A percentile compares a stretch with the other conserved stretches of the same genome.
phyloP scores from a whole-genome alignment of 164 flowering plant species.

The Vitis riparia region DNA sequence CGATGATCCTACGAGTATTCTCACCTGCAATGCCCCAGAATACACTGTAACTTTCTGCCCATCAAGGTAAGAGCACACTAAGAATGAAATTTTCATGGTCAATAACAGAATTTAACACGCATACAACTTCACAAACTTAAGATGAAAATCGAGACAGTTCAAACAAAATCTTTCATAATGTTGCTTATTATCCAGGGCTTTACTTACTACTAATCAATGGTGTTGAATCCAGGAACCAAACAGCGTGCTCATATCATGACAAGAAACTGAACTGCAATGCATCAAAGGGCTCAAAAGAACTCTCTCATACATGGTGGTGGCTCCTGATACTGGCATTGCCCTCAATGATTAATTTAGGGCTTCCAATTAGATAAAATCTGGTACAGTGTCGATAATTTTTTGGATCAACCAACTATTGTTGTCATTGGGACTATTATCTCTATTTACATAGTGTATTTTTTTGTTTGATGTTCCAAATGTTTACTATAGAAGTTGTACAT shows the following conservation, averaged over 20 bases:
- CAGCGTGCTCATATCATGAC: slow-evolving; percentile 34
- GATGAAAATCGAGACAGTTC: too few species aligned
- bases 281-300: slow-evolving; percentile 9
- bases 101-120: too few species aligned
- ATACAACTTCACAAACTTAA: too few species aligned
- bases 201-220: not conserved
- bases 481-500: too few species aligned
- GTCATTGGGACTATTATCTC: not conserved
- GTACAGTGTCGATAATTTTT: not conserved
- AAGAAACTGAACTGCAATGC: slow-evolving; percentile 25
- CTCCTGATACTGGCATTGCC: slow-evolving; percentile 11
- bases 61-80: slow-evolving; percentile 28
- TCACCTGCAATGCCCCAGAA: slow-evolving; percentile 36
- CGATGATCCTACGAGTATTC: slow-evolving; percentile 36
- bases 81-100: too few species aligned
- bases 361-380: slow-evolving; percentile 1
- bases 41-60: slow-evolving; percentile 44
- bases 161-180: too few species aligned
- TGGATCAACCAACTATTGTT: not conserved
- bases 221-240: slow-evolving; percentile 30
- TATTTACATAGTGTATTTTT: not conserved
- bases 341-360: not conserved
- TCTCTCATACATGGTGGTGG: slow-evolving; percentile 24
- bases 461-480: not conserved
- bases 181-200: too few species aligned